Percentiles rank a stretch among this genome's conserved stretches.
Evolutionary conservation across 768 basidiomycete species (phyloP).

Genomic region (Tubosaeta sp.): DNA sequence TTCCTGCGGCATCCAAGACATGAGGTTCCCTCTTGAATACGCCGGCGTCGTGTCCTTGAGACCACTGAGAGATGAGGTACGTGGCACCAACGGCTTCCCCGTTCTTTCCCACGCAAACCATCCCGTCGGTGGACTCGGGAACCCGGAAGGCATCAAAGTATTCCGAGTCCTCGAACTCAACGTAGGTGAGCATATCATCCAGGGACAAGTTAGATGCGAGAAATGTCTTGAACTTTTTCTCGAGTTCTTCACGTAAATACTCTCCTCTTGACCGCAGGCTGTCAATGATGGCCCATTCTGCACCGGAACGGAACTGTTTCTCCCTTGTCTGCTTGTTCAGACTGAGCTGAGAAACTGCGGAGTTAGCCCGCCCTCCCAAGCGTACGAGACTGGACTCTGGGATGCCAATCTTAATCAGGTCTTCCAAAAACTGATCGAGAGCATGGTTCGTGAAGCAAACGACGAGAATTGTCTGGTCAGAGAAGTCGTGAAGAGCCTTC

Average conservation of each 20-base stretch:
- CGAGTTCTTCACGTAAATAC: constrained; percentile 24
- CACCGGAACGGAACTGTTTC: constrained; percentile 21
- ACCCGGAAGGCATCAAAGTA: constrained; percentile 45
- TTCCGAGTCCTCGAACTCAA: constrained; percentile 49
- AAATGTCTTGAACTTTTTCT: constrained; percentile 29
- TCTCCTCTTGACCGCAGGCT: constrained; percentile 34
- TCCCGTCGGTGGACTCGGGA: constrained; percentile 41
- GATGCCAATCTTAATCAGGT: constrained; percentile 59
- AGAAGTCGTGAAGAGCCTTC: constrained; percentile 51
- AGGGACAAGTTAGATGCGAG: constrained; percentile 14
- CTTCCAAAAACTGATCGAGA: constrained; percentile 64
- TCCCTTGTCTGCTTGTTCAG: constrained; percentile 37
- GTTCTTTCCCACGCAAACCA: constrained; percentile 32
- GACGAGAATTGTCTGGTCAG: constrained; percentile 51
- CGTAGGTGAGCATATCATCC: constrained; percentile 37
- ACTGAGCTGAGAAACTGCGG: constrained; percentile 40
- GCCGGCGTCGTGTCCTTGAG: constrained; percentile 41
- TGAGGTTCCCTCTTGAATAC: constrained; percentile 35
- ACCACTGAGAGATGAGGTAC: constrained; percentile 51
- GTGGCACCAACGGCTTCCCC: constrained; percentile 35
- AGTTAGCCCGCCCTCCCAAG: constrained; percentile 51
- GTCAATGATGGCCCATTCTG: constrained; percentile 43
- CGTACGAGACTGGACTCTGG: constrained; percentile 45
- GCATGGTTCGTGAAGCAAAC: constrained; percentile 77
- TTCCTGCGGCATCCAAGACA: constrained; percentile 30